Evolutionary conservation across 169 alveolate genomes (phyloP), one percentile per base, ranked within the genome.

Genomic region (Toxoplasma gondii): DNA sequence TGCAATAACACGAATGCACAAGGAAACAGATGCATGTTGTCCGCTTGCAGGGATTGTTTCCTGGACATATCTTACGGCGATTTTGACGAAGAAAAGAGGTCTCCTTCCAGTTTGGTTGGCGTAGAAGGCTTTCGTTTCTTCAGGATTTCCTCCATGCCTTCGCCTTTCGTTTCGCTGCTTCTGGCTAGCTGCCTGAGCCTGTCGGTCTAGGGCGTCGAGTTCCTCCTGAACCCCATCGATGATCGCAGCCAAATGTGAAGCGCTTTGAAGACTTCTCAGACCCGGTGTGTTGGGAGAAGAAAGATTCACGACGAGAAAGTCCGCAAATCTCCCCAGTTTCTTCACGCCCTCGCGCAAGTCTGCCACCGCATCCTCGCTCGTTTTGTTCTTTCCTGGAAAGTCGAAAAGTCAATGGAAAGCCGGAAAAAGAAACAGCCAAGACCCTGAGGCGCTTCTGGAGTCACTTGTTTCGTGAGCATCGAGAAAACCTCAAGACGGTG

Each of bases 261-360:
- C 93, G 43, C 91, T 88, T 94, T 97, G 98, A 81, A 96, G 95
- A 39, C 96, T 97, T 34, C 98, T 97, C 83, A 97, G 95, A 17
- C 97, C 97, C 45, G 97, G 97, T 5, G 98, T 97, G 95, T 97
- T 97, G 2, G 98, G 98, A 41, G 98, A 97, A 83, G 98, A 97
- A 38, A 97, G 97, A 67, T 97, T 97, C 29, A 97, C 94, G 43
- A 98, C 98, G 19, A 97, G 80, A 58, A 97, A 97, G 92, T 97
- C 98, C 22, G 98, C 96, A 91, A 96, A 97, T 54, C 96, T 95
- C 24, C 96, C 98, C 16, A 97, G 91, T n/a, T 93, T 93, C 44
- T 82, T 78, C 53, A 97, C 93, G 39, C 97, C 96, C 41, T 88
- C 87, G 2, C 92, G 93, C 58, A 96, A 93, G 82, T 97, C 98